Evolutionary conservation across 2,329 filamentous ascomycete species (phyloP).

Genomic region (Whalleya microplaca): DNA sequence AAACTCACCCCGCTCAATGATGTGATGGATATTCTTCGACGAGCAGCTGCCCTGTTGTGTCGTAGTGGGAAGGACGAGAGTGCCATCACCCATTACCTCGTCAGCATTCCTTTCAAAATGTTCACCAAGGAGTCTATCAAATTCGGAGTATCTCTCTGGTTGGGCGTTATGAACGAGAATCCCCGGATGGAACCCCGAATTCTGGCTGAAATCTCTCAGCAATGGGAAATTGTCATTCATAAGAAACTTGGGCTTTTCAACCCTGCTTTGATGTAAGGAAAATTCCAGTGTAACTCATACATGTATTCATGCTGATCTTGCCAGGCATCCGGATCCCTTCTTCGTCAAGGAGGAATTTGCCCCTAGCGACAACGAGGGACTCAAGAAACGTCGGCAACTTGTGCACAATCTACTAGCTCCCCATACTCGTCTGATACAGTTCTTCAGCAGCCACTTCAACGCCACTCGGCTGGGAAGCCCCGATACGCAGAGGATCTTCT

Average conservation of each 20-base stretch:
- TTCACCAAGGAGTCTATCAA: slow-evolving; percentile 97
- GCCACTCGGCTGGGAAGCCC: slow-evolving; percentile 84
- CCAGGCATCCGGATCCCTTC: slow-evolving; percentile 80
- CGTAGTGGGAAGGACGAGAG: slow-evolving; percentile 75
- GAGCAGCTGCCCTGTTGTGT: slow-evolving; percentile 86
- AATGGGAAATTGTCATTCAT: slow-evolving; percentile 86
- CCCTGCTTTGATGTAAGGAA: slow-evolving; percentile 62
- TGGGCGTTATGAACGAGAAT: slow-evolving; percentile 96
- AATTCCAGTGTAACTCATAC: not conserved
- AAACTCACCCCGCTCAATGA: slow-evolving; percentile 73
- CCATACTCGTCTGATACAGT: slow-evolving; percentile 83
- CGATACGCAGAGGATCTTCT: slow-evolving; percentile 80
- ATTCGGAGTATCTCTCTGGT: slow-evolving; percentile 92
- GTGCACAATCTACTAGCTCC: slow-evolving; percentile 85
- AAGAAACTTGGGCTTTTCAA: slow-evolving; percentile 82
- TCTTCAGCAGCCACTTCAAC: slow-evolving; percentile 93
- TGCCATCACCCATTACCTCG: slow-evolving; percentile 81
- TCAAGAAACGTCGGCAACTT: slow-evolving; percentile 75
- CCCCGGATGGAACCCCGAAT: slow-evolving; percentile 85
- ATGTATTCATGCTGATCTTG: slow-evolving; percentile 35
- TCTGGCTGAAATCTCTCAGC: slow-evolving; percentile 82
- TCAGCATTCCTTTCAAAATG: slow-evolving; percentile 88
- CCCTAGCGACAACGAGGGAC: slow-evolving; percentile 77
- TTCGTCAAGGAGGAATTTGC: slow-evolving; percentile 90
- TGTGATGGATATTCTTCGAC: slow-evolving; percentile 78